Base-by-base conservation (phyloP, 768 basidiomycete species). In the Tubosaeta brunneosetosa region DNA sequence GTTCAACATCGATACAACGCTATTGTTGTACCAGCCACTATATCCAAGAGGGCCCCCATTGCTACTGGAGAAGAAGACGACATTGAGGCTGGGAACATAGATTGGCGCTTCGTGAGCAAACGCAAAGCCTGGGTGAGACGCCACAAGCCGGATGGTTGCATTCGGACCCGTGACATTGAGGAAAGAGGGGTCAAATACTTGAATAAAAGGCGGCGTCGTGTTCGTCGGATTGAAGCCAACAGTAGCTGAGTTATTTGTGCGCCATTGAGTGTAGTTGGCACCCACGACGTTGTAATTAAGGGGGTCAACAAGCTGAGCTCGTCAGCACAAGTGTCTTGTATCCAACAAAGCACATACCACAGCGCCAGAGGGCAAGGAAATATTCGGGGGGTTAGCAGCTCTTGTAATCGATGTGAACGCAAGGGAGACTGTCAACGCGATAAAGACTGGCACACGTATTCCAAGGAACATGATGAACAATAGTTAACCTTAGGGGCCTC, bases 51-150 rank as follows among this genome's bases (percentile, higher is more conserved):
- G 51, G 2, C 86, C 86, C 5, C 88, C 86, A 53, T 79, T 82
- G 53, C 82, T 87, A 66, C 84, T 85, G 4, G 80, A 76, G 59
- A 91, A 91, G 70, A 82, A 85, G 4, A 93, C 73, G 52, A 85
- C 80, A 59, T 90, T 78, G 22, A 82, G 84, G 32, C 72, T 74
- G 3, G 81, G 69, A 22, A 80, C 73, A 66, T 82, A 89, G 1
- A 90, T 73, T 0, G 86, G 86, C 3, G 86, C 90, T 68, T 91
- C 90, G 60, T 91, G 88, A 12, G 88, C 87, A 56, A 90, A 82
- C 1, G 84, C 84, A 65, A 83, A 85, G 7, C 75, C 79, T 10
- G 77, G 75, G 53, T 83, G 83, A 8, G 80, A 77, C 0, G 83
- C 82, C 36, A 93, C 78, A 49, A 80, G 67, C 10, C 78, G 76